Evolutionary conservation across 495 filamentous ascomycete genomes (phyloP).

Genomic region (Talaromyces liani): DNA sequence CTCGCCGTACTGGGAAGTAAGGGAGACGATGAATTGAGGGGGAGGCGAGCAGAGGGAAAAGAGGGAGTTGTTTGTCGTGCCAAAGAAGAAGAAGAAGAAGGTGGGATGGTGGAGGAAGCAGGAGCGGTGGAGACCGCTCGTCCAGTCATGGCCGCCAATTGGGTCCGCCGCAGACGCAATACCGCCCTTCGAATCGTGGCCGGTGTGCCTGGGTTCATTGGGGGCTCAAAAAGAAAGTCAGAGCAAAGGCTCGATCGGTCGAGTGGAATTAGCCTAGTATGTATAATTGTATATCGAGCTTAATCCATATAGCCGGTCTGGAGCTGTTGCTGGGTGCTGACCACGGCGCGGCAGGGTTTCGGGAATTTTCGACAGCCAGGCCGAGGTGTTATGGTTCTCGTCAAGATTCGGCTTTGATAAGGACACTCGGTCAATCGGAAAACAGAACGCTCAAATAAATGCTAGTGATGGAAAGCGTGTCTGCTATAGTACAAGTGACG

Average conservation of each 20-base stretch:
- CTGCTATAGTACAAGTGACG: not conserved
- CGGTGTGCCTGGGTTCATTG: not conserved
- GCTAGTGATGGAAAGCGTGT: not conserved
- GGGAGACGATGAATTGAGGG: not conserved
- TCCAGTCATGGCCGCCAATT: not conserved
- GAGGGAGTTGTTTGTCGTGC: slow-evolving; percentile 13
- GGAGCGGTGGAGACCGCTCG: slow-evolving; percentile 24
- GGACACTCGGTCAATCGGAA: not conserved
- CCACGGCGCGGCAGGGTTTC: not conserved
- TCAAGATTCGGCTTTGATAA: not conserved
- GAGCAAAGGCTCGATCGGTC: not conserved
- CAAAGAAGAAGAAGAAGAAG: no score
- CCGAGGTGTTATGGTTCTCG: not conserved
- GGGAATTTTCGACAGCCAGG: not conserved
- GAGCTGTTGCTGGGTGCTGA: not conserved
- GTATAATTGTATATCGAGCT: not conserved
- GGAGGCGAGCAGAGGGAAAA: slow-evolving; percentile 11
- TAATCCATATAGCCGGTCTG: not conserved
- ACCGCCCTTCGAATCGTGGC: not conserved
- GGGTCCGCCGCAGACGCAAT: not conserved
- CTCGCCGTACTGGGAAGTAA: not conserved
- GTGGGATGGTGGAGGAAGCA: slow-evolving; percentile 18
- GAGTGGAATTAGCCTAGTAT: not conserved
- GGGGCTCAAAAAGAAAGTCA: not conserved
- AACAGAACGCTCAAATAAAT: not conserved